Evolutionary conservation across 2,329 filamentous ascomycete species (phyloP).

Genomic region (Pseudocercospora pini-densiflorae): DNA sequence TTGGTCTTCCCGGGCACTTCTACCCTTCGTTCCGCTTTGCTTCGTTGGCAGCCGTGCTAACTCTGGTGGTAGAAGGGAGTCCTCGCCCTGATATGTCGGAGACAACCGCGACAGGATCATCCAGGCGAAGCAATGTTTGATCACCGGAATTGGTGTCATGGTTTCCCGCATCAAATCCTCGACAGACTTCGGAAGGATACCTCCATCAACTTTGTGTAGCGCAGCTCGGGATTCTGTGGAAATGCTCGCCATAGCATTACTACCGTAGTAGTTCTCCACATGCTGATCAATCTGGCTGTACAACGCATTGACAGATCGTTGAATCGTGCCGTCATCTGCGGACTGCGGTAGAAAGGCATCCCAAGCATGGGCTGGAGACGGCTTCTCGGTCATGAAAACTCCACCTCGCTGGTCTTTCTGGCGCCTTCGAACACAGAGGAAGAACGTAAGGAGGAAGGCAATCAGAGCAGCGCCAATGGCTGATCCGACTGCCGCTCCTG

Average conservation of each 20-base stretch:
- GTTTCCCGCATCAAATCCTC: constrained; percentile 6
- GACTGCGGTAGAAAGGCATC: constrained; percentile 35
- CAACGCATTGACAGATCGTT: constrained; percentile 34
- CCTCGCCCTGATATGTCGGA: background rate
- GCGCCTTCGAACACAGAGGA: background rate
- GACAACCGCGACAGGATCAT: background rate
- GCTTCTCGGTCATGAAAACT: background rate
- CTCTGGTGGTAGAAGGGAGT: background rate
- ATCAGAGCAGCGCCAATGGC: background rate
- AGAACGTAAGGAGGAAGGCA: background rate
- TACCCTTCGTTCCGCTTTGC: background rate
- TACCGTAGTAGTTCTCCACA: constrained; percentile 44
- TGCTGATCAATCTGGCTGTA: constrained; percentile 43
- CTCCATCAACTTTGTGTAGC: background rate
- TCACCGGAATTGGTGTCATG: background rate
- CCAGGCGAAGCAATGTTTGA: constrained; percentile 19
- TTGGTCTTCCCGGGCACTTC: background rate
- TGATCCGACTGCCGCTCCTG: background rate
- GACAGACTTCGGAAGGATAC: background rate
- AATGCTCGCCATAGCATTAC: background rate
- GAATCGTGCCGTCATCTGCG: constrained; percentile 39
- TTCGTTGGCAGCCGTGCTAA: background rate
- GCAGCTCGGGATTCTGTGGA: background rate
- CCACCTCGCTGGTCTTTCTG: background rate
- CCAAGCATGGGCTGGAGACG: constrained; percentile 9